Evolutionary conservation across 1,139 yeast species (phyloP), one percentile per base, ranked within the genome.

Genomic region (Blastobotrys apis): DNA sequence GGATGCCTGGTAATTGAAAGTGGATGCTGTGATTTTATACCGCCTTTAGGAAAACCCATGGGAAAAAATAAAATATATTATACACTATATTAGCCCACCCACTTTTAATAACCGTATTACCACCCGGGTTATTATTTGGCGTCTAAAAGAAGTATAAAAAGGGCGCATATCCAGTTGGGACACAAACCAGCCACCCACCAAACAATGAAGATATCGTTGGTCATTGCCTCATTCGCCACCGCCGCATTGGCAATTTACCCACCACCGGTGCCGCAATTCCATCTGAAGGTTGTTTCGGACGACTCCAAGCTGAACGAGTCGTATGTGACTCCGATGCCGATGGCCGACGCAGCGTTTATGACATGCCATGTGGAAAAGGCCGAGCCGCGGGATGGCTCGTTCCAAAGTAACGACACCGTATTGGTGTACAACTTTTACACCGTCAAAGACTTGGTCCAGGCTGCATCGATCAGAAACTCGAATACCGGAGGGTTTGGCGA

Each of bases 321-420:
- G 31, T 31, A 23, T 21, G 25, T 39, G 22, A 5, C 20, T 15
- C 12, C 29, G 15, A 5, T n/a, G 29, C 42, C 37, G 9, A 22
- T 32, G 30, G 37, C 37, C 4, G 42, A 39, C 20, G 37, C 42
- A 8, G 37, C 42, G n/a, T 31, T 19, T n/a, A 31, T 21, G 30
- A 16, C 30, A 9, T 6, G 5, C 22, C 12, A 4, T 9, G n/a
- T 30, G 10, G 20, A 10, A 10, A 4, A 20, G 4, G 23, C 30
- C 16, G 37, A 39, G 13, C 42, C 42, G 15, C 3, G 3, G n/a
- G 21, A 9, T 15, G 42, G 42, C 2, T 22, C 21, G 5, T 39
- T 39, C 13, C 5, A 17, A 21, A 20, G 20, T 17, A 33, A 39
- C 16, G 23, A 20, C 15, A 39, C 39, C 33, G 42, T 33, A 9